Conservation (phyloP, 129 eudicot species). For the Sambucus nigra region DNA sequence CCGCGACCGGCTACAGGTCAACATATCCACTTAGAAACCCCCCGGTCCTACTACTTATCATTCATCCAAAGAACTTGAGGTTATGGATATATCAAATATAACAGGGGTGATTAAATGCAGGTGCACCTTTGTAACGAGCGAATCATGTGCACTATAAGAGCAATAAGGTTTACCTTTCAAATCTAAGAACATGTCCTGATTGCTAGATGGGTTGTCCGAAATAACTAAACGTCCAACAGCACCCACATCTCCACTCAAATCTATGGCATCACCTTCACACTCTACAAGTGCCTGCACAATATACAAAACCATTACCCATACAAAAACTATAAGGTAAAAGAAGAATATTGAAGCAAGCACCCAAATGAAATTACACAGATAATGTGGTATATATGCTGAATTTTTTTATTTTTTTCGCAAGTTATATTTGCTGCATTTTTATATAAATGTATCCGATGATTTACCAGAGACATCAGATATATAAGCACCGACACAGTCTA, state of each 20-base stretch:
- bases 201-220: slow-evolving; percentile 49
- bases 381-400: not conserved
- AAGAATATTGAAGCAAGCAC: slow-evolving; percentile 5
- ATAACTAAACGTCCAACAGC: slow-evolving; percentile 82
- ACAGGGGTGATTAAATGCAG: slow-evolving; percentile 2
- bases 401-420: too few species aligned
- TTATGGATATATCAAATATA: slow-evolving; percentile 9
- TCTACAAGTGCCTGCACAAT: slow-evolving; percentile 86
- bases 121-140: too few species aligned
- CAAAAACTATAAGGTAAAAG: not conserved
- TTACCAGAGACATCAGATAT: not conserved
- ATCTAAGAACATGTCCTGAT: slow-evolving; percentile 79
- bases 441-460: not conserved
- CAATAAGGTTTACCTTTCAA: slow-evolving; percentile 52
- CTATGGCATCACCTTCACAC: slow-evolving; percentile 95
- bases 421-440: too few species aligned
- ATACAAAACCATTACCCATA: slow-evolving; percentile 5
- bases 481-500: too few species aligned
- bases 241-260: slow-evolving; percentile 96
- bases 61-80: slow-evolving; percentile 6
- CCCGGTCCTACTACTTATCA: too few species aligned
- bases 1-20: too few species aligned
- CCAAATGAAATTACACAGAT: not conserved
- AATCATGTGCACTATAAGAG: not conserved
- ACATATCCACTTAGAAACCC: too few species aligned